Percentiles rank a stretch among this genome's conserved stretches.
These are phyloP conservation scores for Neoboletus magnificus DNA, from an alignment of 768 basidiomycete species.

Conservation along the genomic window DNA sequence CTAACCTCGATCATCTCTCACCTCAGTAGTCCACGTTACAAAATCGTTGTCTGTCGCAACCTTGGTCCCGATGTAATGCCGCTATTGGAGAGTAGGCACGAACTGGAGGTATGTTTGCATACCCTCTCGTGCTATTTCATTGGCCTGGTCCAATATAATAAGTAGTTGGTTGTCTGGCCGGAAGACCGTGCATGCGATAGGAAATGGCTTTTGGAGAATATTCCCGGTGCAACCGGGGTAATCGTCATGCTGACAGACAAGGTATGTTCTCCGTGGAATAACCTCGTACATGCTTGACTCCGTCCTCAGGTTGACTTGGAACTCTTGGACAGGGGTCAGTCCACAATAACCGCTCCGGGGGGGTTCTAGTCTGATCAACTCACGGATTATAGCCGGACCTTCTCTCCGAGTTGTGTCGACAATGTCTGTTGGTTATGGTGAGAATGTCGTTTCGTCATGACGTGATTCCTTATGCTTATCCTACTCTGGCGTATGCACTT, in stretches of 20 bases:
- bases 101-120: conserved; percentile 48
- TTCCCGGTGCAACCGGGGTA: conserved; percentile 59
- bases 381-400: conserved; percentile 58
- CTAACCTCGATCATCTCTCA: conserved; percentile 27
- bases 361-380: not conserved
- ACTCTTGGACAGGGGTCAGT: conserved; percentile 41
- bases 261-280: conserved; percentile 35
- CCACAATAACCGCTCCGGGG: not conserved
- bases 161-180: conserved; percentile 47
- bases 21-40: conserved; percentile 27
- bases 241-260: conserved; percentile 70
- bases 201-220: conserved; percentile 72
- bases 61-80: conserved; percentile 66
- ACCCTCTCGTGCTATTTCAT: not conserved
- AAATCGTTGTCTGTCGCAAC: conserved; percentile 57
- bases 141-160: not conserved
- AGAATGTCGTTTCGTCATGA: conserved; percentile 11
- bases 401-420: conserved; percentile 83
- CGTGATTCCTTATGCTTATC: not conserved
- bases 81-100: conserved; percentile 43
- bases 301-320: conserved; percentile 63
- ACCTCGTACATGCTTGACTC: not conserved
- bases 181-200: conserved; percentile 56
- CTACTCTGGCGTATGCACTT: not conserved
- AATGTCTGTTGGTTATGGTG: conserved; percentile 88